Evolutionary conservation across 2,329 filamentous ascomycete genomes (phyloP), one percentile per base, ranked within the genome.

Genomic region (Anthostomella pinea): DNA sequence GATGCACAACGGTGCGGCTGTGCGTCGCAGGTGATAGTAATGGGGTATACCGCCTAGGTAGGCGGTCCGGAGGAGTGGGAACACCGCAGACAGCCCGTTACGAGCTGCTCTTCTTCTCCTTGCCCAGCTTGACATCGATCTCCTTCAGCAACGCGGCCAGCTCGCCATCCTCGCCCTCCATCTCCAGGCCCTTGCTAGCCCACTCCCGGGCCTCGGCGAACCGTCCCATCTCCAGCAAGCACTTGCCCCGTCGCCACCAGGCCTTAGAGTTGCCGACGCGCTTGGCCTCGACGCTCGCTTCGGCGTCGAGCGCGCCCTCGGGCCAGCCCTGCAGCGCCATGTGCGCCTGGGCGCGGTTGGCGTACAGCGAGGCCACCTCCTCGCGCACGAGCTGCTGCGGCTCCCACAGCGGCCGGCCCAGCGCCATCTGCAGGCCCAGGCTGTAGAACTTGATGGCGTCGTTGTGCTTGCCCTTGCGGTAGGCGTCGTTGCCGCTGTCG

Each of bases 371-470:
- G 8, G 83, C 75, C 7, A 91, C 70, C 66, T 98, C 93, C 62
- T 97, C 93, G 45, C 88, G 71, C 36, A 93, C 85, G 16, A 97
- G 70, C 9, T 82, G 82, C 10, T 79, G 75, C 0, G 90, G 89
- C 66, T 98, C 93, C 93, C 93, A 98, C 10, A 77, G 66, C 1
- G 93, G 91, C 4, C 93, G 75, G 7, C 73, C 73, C 24, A 88
- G 68, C 3, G 89, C 91, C 90, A 97, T 95, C 49, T 93, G 81
- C 38, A 97, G 76, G 2, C 87, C 90, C n/a, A 91, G 77, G 0
- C 77, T 77, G 70, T 97, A 96, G 51, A 90, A 75, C 51, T 81
- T 82, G 51, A 88, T 73, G 4, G 91, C 91, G 36, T 94, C 87
- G 38, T 65, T 66, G 67, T 85, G 80, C 51, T 80, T 75, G 53